A percentile compares a stretch with the other conserved stretches of the same genome.
Conservation (phyloP, 2,329 filamentous ascomycete species). For the Aspergillus tamarii region DNA sequence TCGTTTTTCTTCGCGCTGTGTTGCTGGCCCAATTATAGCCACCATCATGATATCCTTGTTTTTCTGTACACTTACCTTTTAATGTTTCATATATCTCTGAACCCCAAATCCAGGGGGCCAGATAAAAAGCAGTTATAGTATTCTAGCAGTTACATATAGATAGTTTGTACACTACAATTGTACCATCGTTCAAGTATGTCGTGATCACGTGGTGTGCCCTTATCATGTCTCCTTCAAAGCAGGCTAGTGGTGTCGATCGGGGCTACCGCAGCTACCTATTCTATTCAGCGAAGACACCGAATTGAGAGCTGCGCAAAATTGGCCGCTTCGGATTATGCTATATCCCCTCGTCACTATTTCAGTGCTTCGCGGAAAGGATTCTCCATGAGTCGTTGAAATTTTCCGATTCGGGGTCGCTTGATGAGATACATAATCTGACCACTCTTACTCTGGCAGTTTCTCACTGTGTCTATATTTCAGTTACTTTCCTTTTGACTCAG, state of each 20-base stretch:
- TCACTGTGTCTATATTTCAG: slow-evolving; percentile 1
- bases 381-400: neutral
- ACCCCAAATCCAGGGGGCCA: neutral
- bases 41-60: slow-evolving; percentile 16
- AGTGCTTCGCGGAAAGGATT: neutral
- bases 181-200: neutral
- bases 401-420: neutral
- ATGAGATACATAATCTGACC: neutral
- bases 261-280: slow-evolving; percentile 27
- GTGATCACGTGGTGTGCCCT: slow-evolving; percentile 27
- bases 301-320: slow-evolving; percentile 9
- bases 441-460: neutral
- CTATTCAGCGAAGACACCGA: slow-evolving; percentile 24
- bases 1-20: neutral
- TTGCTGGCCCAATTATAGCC: neutral
- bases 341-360: neutral
- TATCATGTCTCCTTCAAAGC: slow-evolving; percentile 17
- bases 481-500: slow-evolving; percentile 6
- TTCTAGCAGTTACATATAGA: neutral
- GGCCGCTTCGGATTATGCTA: neutral
- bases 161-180: neutral
- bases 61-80: slow-evolving; percentile 8
- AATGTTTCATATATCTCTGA: neutral
- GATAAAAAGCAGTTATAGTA: neutral
- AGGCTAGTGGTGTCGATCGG: slow-evolving; percentile 27